These are phyloP conservation scores for Suillus alpinus DNA, from an alignment of 768 basidiomycete species.

Conservation along the genomic window DNA sequence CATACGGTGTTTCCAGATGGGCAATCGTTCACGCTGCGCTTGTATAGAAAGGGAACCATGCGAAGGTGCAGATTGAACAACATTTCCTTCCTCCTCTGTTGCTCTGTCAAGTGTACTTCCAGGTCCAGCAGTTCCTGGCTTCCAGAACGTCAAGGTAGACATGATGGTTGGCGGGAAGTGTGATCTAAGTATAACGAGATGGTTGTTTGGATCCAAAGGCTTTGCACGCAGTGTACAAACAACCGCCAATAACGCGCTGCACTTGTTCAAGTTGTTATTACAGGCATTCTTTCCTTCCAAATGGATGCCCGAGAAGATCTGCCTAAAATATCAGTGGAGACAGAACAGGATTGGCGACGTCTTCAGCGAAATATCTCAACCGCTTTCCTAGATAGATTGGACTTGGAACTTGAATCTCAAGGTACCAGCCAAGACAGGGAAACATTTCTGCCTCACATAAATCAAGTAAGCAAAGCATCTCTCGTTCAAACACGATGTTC, in stretches of 20 bases:
- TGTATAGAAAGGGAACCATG: constrained; percentile 60
- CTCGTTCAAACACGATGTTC: constrained; percentile 6
- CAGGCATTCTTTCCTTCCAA: neutral
- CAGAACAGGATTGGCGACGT: constrained; percentile 63
- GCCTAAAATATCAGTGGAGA: constrained; percentile 60
- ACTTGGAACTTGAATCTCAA: constrained; percentile 42
- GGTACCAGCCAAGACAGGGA: constrained; percentile 44
- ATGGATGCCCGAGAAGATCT: constrained; percentile 42
- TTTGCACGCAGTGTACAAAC: constrained; percentile 7
- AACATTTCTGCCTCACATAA: constrained; percentile 45
- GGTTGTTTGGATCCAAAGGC: constrained; percentile 3
- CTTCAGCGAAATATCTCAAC: constrained; percentile 52
- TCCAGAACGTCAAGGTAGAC: constrained; percentile 77
- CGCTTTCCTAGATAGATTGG: constrained; percentile 44
- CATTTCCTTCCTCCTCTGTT: constrained; percentile 68
- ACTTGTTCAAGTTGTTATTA: neutral
- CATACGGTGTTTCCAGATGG: constrained; percentile 88
- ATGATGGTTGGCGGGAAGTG: constrained; percentile 26
- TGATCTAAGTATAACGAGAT: constrained; percentile 1
- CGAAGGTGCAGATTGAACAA: constrained; percentile 63
- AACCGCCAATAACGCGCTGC: neutral
- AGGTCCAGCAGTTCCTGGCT: constrained; percentile 80
- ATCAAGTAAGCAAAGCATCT: constrained; percentile 39
- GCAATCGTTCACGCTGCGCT: constrained; percentile 76
- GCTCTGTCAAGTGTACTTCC: constrained; percentile 87